phyloP scores from a whole-genome alignment of 1,139 yeast species.

The Suhomyces maxii region DNA sequence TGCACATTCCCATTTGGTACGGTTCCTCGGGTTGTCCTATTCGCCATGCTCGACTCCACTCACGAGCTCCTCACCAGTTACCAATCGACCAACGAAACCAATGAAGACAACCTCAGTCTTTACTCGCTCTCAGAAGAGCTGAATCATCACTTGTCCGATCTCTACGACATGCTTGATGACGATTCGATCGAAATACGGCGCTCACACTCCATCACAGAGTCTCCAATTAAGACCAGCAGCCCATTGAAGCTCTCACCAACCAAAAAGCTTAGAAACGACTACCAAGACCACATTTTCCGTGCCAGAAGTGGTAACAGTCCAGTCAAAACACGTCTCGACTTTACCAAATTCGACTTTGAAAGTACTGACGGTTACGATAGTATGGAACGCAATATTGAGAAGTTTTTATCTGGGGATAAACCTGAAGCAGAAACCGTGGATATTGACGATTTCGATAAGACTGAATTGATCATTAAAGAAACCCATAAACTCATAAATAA shows the following conservation, averaged over 20 bases:
- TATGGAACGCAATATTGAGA: conserved; percentile 14
- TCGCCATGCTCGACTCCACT: conserved; percentile 14
- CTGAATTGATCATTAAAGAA: conserved; percentile 29
- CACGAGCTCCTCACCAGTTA: conserved; percentile 17
- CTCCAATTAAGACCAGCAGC: conserved; percentile 16
- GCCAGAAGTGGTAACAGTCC: conserved; percentile 19
- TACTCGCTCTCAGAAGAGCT: conserved; percentile 12
- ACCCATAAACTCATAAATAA: conserved; percentile 30
- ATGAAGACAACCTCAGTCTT: conserved; percentile 16
- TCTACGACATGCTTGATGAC: conserved; percentile 17
- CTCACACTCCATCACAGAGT: conserved; percentile 11
- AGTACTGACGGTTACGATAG: conserved; percentile 8
- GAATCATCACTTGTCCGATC: conserved; percentile 12
- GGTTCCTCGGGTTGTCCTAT: too few relatives aligned
- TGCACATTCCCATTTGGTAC: too few relatives aligned
- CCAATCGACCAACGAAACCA: conserved; percentile 8
- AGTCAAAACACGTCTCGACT: conserved; percentile 8
- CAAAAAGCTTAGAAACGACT: conserved; percentile 20
- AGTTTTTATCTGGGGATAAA: conserved; percentile 5
- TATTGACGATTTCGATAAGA: conserved; percentile 18
- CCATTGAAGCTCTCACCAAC: conserved; percentile 17
- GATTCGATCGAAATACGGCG: conserved; percentile 18
- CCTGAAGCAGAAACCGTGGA: background rate
- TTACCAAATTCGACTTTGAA: conserved; percentile 7
- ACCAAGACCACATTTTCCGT: conserved; percentile 19